Percentiles rank a stretch among this genome's conserved stretches.
phyloP scores from a whole-genome alignment of 2,329 filamentous ascomycete species.

The Iodosphaeria phyllophila region DNA sequence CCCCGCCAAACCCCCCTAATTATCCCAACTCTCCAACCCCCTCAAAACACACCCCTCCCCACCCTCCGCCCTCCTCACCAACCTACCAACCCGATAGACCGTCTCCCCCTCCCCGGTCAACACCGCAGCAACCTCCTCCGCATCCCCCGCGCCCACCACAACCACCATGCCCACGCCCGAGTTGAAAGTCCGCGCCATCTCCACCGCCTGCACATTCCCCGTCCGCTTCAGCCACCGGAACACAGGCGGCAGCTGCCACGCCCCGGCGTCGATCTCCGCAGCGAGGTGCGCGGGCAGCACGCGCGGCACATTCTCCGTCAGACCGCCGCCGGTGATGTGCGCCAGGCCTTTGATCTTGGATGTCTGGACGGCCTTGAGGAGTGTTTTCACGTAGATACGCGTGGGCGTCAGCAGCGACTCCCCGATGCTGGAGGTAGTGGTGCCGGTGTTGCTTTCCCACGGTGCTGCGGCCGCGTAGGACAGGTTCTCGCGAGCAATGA shows the following conservation, averaged over 20 bases:
- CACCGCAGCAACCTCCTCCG: slow-evolving; percentile 35
- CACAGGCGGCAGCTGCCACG: slow-evolving; percentile 61
- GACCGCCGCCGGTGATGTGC: slow-evolving; percentile 89
- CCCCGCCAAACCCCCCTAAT: too few species aligned
- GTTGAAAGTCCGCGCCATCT: slow-evolving; percentile 92
- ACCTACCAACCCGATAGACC: slow-evolving; percentile 56
- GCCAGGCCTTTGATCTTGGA: slow-evolving; percentile 72
- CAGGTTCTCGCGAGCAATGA: slow-evolving; percentile 57
- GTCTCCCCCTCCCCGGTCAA: slow-evolving; percentile 54
- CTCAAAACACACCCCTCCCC: slow-evolving; percentile 42
- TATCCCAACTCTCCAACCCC: slow-evolving; percentile 31
- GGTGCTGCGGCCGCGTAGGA: slow-evolving; percentile 55
- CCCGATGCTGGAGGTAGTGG: too few species aligned
- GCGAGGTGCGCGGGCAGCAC: slow-evolving; percentile 69
- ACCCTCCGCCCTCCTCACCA: slow-evolving; percentile 36
- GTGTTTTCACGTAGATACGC: slow-evolving; percentile 74
- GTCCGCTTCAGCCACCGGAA: slow-evolving; percentile 70
- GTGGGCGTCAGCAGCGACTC: slow-evolving; percentile 73
- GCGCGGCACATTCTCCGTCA: slow-evolving; percentile 84
- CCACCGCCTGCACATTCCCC: slow-evolving; percentile 51
- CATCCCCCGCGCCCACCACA: slow-evolving; percentile 51
- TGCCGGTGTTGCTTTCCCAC: slow-evolving; percentile 39
- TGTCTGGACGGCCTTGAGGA: slow-evolving; percentile 51
- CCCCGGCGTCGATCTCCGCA: slow-evolving; percentile 59
- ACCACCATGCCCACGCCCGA: slow-evolving; percentile 88